phyloP scores from a whole-genome alignment of 192 early-diverging fungal species.

The Coemansia sp. region DNA sequence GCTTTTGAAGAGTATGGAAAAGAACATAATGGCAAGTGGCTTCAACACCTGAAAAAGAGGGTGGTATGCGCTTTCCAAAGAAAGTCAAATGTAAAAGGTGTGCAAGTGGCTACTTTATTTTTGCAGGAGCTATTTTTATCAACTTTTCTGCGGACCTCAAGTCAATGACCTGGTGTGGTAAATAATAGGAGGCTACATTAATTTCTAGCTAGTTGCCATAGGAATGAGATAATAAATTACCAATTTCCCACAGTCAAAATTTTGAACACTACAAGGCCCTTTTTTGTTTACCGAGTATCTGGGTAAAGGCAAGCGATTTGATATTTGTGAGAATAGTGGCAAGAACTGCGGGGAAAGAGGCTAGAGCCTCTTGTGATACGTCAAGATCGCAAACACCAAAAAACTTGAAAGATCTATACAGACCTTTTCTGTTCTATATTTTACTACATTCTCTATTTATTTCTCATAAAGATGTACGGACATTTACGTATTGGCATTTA shows the following conservation, averaged over 20 bases:
- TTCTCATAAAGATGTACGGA: not conserved
- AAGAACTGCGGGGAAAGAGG: not conserved
- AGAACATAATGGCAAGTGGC: no score
- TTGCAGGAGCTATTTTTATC: no score
- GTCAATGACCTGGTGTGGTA: no score
- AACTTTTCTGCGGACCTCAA: no score
- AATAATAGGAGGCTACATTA: no score
- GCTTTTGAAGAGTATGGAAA: no score
- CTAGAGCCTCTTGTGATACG: not conserved
- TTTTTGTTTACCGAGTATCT: not conserved
- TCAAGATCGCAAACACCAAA: not conserved
- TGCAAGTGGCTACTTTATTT: no score
- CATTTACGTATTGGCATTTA: not conserved
- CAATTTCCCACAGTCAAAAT: not conserved
- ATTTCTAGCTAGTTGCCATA: no score
- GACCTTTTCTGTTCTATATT: not conserved
- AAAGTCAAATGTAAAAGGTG: no score
- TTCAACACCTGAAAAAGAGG: no score
- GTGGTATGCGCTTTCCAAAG: no score
- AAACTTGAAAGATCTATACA: not conserved
- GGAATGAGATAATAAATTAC: not conserved
- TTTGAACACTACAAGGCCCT: not conserved
- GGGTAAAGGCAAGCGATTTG: not conserved
- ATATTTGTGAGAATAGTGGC: not conserved
- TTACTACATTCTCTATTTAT: not conserved